A percentile compares a stretch with the other conserved stretches of the same genome.
Conservation (phyloP, 2,329 filamentous ascomycete species). For the Ustulina deusta region DNA sequence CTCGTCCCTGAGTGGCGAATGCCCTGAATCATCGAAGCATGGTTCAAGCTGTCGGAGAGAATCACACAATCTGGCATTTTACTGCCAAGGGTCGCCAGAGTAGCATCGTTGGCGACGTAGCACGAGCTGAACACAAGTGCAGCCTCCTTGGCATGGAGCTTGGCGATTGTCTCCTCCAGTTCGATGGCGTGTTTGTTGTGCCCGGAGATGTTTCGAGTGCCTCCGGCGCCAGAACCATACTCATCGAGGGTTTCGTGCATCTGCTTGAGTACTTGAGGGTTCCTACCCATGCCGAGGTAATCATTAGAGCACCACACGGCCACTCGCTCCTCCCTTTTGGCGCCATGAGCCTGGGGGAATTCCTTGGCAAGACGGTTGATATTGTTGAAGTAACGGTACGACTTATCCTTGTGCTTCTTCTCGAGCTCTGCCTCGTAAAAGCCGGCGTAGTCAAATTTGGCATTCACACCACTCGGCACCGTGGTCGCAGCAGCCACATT, state of each 20-base stretch:
- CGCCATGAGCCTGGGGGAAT: constrained; percentile 94
- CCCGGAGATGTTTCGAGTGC: constrained; percentile 96
- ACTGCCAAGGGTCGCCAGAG: constrained; percentile 94
- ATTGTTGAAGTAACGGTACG: constrained; percentile 99
- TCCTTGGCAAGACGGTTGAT: constrained; percentile 98
- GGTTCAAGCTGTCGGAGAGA: constrained; percentile 96
- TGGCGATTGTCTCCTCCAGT: constrained; percentile 84
- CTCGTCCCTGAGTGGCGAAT: constrained; percentile 97
- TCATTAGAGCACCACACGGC: constrained; percentile 99
- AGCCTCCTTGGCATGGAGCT: constrained; percentile 90
- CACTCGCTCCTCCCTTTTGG: constrained; percentile 83
- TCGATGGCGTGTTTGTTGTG: constrained; percentile 95
- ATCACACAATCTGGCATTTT: constrained; percentile 97
- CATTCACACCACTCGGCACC: constrained; percentile 47
- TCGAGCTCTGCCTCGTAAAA: constrained; percentile 92
- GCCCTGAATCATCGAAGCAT: constrained; percentile 99
- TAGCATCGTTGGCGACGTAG: constrained; percentile 98
- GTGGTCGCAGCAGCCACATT: constrained; percentile 45
- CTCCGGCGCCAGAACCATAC: constrained; percentile 94
- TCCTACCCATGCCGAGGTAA: constrained; percentile 97
- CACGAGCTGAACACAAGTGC: constrained; percentile 97
- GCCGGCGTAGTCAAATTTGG: constrained; percentile 87
- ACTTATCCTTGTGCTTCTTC: constrained; percentile 99
- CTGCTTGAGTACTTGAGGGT: constrained; percentile 83
- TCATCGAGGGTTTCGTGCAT: constrained; percentile 97